These are phyloP conservation scores for Aspergillus tanneri DNA, from an alignment of 2,329 filamentous ascomycete genomes.

Conservation along the genomic window DNA sequence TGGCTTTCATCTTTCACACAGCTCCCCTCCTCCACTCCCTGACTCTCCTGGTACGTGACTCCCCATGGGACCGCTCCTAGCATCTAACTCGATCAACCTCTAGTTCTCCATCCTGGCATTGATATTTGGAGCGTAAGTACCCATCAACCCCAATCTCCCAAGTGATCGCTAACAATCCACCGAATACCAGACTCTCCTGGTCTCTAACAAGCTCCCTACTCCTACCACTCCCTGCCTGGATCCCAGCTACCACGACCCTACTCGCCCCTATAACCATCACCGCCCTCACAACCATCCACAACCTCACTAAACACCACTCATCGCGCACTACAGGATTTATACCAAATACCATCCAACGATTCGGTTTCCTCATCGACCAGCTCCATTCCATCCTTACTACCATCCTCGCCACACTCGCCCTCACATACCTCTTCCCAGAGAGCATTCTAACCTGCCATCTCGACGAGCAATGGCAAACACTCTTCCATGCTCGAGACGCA, in stretches of 20 bases:
- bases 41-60: too few species aligned
- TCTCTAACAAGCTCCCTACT: conserved; percentile 21
- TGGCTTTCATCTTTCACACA: too few species aligned
- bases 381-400: conserved; percentile 23
- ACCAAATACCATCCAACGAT: not conserved
- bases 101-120: not conserved
- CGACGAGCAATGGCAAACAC: conserved; percentile 32
- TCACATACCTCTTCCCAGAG: conserved; percentile 30
- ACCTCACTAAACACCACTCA: not conserved
- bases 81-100: too few species aligned
- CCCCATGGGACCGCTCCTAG: too few species aligned
- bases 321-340: too few species aligned
- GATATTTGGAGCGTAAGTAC: conserved; percentile 23
- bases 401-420: conserved; percentile 29
- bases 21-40: too few species aligned
- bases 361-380: conserved; percentile 13
- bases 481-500: conserved; percentile 33
- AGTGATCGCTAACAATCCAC: not conserved
- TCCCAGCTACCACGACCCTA: conserved; percentile 25
- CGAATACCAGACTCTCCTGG: conserved; percentile 28
- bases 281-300: conserved; percentile 8
- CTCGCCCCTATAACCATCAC: conserved; percentile 16
- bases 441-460: conserved; percentile 29
- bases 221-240: conserved; percentile 28
- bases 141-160: not conserved